These are phyloP conservation scores for Gautieria morchelliformis DNA, from an alignment of 768 basidiomycete genomes.

Conservation along the genomic window DNA sequence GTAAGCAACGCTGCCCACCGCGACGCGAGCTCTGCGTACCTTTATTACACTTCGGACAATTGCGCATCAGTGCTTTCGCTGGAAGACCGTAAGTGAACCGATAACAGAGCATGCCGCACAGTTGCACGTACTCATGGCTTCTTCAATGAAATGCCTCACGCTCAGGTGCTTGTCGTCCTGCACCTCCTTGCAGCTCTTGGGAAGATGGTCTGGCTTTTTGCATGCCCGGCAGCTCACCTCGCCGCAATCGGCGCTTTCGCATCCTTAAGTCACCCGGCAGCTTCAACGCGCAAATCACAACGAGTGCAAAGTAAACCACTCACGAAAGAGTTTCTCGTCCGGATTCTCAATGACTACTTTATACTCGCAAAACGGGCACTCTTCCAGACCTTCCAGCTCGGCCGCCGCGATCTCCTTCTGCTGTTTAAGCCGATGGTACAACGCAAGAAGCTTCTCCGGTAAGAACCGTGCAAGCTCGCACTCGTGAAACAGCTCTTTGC, in stretches of 20 bases:
- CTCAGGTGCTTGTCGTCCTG: slow-evolving; percentile 69
- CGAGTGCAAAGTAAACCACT: slow-evolving; percentile 13
- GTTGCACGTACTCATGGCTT: slow-evolving; percentile 73
- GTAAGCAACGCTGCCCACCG: slow-evolving; percentile 4
- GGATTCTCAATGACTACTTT: slow-evolving; percentile 67
- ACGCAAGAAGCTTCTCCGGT: slow-evolving; percentile 48
- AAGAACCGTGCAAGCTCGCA: slow-evolving; percentile 65
- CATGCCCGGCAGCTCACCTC: slow-evolving; percentile 73
- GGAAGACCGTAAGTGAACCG: not conserved
- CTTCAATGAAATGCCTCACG: slow-evolving; percentile 72
- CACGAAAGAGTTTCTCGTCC: slow-evolving; percentile 52
- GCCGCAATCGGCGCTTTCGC: slow-evolving; percentile 55
- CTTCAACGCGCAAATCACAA: not conserved
- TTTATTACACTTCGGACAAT: slow-evolving; percentile 81
- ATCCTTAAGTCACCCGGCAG: slow-evolving; percentile 25
- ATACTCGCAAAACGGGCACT: slow-evolving; percentile 88
- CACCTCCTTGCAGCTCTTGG: slow-evolving; percentile 72
- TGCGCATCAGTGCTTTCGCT: slow-evolving; percentile 79
- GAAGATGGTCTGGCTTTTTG: slow-evolving; percentile 71
- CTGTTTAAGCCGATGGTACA: slow-evolving; percentile 70
- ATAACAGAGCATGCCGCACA: not conserved
- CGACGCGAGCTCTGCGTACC: slow-evolving; percentile 33
- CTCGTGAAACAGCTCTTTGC: slow-evolving; percentile 55
- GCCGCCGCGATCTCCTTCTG: slow-evolving; percentile 74
- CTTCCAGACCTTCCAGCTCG: slow-evolving; percentile 69